phyloP scores from a whole-genome alignment of 768 basidiomycete genomes.

The Favolaschia claudopus region DNA sequence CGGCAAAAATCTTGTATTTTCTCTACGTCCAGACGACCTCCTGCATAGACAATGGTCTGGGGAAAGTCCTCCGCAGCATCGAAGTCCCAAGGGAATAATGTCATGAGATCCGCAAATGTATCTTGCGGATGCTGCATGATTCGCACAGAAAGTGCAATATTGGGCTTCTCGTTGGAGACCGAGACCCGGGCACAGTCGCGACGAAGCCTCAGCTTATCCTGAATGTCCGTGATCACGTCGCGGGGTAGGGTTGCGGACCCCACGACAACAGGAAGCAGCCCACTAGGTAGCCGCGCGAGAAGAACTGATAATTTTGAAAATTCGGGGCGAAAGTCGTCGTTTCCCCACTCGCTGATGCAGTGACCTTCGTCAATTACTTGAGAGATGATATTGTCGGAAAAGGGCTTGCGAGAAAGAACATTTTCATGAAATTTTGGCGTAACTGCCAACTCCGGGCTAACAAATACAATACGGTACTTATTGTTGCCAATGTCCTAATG shows the following conservation, averaged over 20 bases:
- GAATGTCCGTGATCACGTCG: slow-evolving; percentile 5
- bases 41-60: too few relatives aligned
- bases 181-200: too few relatives aligned
- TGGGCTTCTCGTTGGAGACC: too few relatives aligned
- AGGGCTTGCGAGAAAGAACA: slow-evolving; percentile 1
- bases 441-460: slow-evolving; percentile 20
- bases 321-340: slow-evolving; percentile 7
- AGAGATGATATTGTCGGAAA: background rate
- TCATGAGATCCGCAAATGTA: too few relatives aligned
- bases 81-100: too few relatives aligned
- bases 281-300: slow-evolving; percentile 2
- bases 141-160: too few relatives aligned
- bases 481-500: background rate
- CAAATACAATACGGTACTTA: slow-evolving; percentile 19
- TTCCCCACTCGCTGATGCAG: slow-evolving; percentile 26
- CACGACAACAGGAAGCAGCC: background rate
- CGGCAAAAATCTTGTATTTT: too few relatives aligned
- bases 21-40: too few relatives aligned
- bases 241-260: slow-evolving; percentile 8
- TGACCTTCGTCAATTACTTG: slow-evolving; percentile 28
- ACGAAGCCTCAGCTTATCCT: background rate
- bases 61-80: too few relatives aligned
- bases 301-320: slow-evolving; percentile 1
- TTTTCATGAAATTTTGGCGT: background rate
- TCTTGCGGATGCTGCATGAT: too few relatives aligned